Evolutionary conservation across 139 green algal species (phyloP).

Genomic region (Coelastrella sp.): DNA sequence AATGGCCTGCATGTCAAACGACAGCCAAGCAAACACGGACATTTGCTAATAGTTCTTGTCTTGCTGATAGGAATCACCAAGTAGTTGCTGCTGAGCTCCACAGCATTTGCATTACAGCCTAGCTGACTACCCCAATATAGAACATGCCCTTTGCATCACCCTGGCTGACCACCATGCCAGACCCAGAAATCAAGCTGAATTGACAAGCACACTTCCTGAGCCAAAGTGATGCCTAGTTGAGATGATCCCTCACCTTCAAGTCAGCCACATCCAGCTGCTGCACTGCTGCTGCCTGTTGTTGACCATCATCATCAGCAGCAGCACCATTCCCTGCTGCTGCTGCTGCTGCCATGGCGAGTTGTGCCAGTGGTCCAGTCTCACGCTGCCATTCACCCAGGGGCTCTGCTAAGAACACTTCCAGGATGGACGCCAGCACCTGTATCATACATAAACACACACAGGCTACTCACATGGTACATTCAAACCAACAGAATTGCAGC

Average conservation of each 20-base stretch:
- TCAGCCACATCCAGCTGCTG: slow-evolving; percentile 25
- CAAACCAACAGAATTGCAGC: neutral
- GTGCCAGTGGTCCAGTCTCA: slow-evolving; percentile 57
- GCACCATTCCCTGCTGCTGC: slow-evolving; percentile 30
- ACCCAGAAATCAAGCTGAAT: too few species aligned
- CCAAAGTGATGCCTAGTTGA: neutral
- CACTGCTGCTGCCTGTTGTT: neutral
- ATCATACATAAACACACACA: neutral
- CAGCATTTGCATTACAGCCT: too few species aligned
- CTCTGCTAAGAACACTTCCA: slow-evolving; percentile 74
- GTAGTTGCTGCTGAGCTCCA: too few species aligned
- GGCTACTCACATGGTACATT: neutral
- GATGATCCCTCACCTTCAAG: slow-evolving; percentile 5
- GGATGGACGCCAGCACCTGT: slow-evolving; percentile 51
- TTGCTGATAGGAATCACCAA: too few species aligned
- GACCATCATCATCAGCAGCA: neutral
- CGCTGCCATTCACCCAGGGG: slow-evolving; percentile 78
- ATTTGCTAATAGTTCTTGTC: too few species aligned
- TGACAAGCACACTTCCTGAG: neutral
- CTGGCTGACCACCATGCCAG: too few species aligned
- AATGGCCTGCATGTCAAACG: too few species aligned
- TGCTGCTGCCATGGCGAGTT: slow-evolving; percentile 48
- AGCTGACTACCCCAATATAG: too few species aligned
- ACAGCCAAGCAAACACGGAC: too few species aligned
- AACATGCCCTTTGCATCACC: too few species aligned